These are phyloP conservation scores for Perkinsus chesapeaki DNA, from an alignment of 169 alveolate genomes.

Conservation along the genomic window DNA sequence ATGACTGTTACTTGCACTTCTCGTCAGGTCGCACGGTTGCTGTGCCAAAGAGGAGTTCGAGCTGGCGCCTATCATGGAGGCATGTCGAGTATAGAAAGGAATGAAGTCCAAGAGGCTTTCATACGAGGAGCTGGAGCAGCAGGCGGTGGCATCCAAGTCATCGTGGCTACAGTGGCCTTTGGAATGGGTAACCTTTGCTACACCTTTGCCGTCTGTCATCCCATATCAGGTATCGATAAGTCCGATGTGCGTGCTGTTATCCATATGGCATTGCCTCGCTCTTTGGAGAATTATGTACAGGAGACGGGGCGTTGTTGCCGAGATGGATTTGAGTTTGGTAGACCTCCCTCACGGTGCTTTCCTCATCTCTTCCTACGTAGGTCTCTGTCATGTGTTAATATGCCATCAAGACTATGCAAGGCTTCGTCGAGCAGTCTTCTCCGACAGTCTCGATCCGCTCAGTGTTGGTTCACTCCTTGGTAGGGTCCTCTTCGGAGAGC, in stretches of 20 bases:
- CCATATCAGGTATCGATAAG: constrained; percentile 53
- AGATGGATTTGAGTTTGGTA: constrained; percentile 11
- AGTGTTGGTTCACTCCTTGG: neutral
- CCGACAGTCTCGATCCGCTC: neutral
- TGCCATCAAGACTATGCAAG: neutral
- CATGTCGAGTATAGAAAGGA: constrained; percentile 27
- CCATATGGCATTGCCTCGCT: constrained; percentile 78
- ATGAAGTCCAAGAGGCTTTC: constrained; percentile 50
- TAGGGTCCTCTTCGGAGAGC: neutral
- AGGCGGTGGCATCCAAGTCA: constrained; percentile 35
- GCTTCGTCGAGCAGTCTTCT: neutral
- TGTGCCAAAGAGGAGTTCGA: constrained; percentile 20
- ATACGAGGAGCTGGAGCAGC: constrained; percentile 11
- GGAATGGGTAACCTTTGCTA: constrained; percentile 77
- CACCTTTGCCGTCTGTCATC: neutral
- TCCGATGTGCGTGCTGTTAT: constrained; percentile 73
- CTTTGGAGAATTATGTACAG: constrained; percentile 74
- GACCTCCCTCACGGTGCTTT: constrained; percentile 11
- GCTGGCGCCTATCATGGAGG: constrained; percentile 31
- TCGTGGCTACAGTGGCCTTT: constrained; percentile 80
- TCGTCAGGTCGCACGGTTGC: neutral
- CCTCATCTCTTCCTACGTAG: neutral
- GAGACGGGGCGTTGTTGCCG: constrained; percentile 73
- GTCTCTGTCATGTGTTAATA: neutral
- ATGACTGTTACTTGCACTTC: neutral